Base-by-base conservation (phyloP, 352 stramenopile genomes). In the Ochromonadaceae sp. region DNA sequence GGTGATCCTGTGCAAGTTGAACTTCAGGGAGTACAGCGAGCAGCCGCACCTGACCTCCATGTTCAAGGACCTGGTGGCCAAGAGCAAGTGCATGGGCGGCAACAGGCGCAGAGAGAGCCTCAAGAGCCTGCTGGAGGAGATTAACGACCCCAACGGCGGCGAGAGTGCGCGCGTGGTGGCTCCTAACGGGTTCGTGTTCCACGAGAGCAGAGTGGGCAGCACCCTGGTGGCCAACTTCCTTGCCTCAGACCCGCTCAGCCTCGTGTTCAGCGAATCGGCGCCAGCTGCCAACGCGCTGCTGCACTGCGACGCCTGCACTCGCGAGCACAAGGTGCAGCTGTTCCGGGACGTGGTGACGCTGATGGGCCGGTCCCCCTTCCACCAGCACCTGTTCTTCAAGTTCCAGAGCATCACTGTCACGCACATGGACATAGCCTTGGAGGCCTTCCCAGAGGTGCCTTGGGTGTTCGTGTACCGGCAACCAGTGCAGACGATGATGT, bases 381-480 rank as follows among this genome's bases (percentile, higher is more conserved):
- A 52, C 62, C 73, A 40, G 67, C 76, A 74, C 62, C 77, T 77
- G 67, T 74, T 75, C 43, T 70, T 80, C 47, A 85, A 82, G 32
- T 83, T 82, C 46, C 71, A 82, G 17, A 78, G 59, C 25, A 79
- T 83, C 67, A 65, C 75, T 46, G 59, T 59, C 0, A 36, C 61
- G 14, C 32, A 70, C 40, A 75, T 77, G 22, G 34, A 50, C 10
- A 60, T 74, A 34, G 58, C 76, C 25, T 40, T 68, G 26, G 60
- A 70, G 53, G 72, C 75, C 4, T 88, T 86, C 62, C 71, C 76
- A 32, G 57, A 74, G 31, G 75, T 72, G 20, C 81, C 80, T 1
- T 90, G 78, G 79, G 75, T 84, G 12, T 91, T 85, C 67, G 65
- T 88, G 15, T 86, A 86, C 73, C 60, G 81, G 22, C 76, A 91